Evolutionary conservation across 805 yeast genomes (phyloP).

Genomic region (Saturnispora hagleri): DNA sequence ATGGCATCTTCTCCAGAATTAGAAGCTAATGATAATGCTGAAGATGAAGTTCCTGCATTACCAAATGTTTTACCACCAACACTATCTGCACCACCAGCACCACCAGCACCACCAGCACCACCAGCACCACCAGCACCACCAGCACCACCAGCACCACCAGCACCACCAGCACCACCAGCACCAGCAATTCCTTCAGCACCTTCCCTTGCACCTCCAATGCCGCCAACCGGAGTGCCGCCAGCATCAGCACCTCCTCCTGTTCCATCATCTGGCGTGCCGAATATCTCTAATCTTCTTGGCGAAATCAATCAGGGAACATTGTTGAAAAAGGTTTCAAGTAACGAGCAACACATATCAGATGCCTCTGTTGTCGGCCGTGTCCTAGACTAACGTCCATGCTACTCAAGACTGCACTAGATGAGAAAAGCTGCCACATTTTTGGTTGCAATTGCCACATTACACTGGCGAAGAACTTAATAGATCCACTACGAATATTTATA

Average conservation of each 20-base stretch:
- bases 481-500: background rate
- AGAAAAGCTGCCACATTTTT: background rate
- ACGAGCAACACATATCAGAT: constrained; percentile 37
- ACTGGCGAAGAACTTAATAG: background rate
- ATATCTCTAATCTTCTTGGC: constrained; percentile 37
- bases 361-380: constrained; percentile 45
- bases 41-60: constrained; percentile 9
- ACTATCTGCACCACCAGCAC: constrained; percentile 13
- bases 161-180: constrained; percentile 23
- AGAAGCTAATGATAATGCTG: constrained; percentile 13
- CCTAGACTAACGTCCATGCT: constrained; percentile 13
- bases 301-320: constrained; percentile 46
- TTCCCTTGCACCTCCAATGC: constrained; percentile 25
- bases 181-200: constrained; percentile 29
- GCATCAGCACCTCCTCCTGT: constrained; percentile 25
- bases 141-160: constrained; percentile 15
- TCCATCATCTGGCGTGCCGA: constrained; percentile 23
- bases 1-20: constrained; percentile 21
- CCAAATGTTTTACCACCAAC: constrained; percentile 7
- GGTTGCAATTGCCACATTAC: background rate
- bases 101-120: constrained; percentile 21
- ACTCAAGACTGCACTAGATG: background rate
- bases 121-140: constrained; percentile 24
- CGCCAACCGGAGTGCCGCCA: constrained; percentile 24
- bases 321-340: constrained; percentile 42